Evolutionary conservation across 2,329 filamentous ascomycete genomes (phyloP).

Genomic region (Lojkania enalia): DNA sequence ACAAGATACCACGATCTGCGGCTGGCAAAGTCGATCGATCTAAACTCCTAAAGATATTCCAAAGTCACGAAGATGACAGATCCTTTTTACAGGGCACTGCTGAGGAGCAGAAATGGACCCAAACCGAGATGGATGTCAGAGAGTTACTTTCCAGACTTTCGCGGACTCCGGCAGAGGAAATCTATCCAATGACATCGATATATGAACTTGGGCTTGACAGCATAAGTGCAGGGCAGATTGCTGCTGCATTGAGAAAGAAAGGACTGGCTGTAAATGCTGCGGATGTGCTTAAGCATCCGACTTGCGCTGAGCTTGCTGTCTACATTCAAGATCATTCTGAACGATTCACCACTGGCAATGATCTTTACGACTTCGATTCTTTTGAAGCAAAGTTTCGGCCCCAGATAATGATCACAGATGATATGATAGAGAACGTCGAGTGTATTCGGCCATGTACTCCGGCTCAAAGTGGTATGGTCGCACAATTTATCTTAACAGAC

Average conservation of each 20-base stretch:
- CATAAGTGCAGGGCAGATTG: slow-evolving; percentile 81
- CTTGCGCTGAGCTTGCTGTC: slow-evolving; percentile 37
- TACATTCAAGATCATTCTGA: slow-evolving; percentile 14
- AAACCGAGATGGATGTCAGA: slow-evolving; percentile 58
- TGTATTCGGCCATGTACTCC: slow-evolving; percentile 75
- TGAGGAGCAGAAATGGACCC: slow-evolving; percentile 50
- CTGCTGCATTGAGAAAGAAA: slow-evolving; percentile 64
- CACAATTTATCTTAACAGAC: slow-evolving; percentile 68
- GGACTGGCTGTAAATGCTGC: slow-evolving; percentile 65
- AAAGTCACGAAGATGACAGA: slow-evolving; percentile 15
- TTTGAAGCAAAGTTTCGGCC: slow-evolving; percentile 54
- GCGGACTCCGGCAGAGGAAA: slow-evolving; percentile 51
- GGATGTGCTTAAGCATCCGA: slow-evolving; percentile 68
- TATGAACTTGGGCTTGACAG: slow-evolving; percentile 91
- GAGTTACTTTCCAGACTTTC: slow-evolving; percentile 63
- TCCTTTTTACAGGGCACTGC: slow-evolving; percentile 1
- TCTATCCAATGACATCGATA: slow-evolving; percentile 69
- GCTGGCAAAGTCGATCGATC: slow-evolving; percentile 48
- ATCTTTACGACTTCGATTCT: slow-evolving; percentile 47
- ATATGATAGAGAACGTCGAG: slow-evolving; percentile 52
- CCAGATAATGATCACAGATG: slow-evolving; percentile 35
- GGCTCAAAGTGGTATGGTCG: slow-evolving; percentile 78
- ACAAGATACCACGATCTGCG: slow-evolving; percentile 41
- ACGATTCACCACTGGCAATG: background rate
- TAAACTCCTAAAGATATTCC: slow-evolving; percentile 35